These are phyloP conservation scores for Cydonia oblonga DNA, from an alignment of 331 rosid genomes.

Conservation along the genomic window DNA sequence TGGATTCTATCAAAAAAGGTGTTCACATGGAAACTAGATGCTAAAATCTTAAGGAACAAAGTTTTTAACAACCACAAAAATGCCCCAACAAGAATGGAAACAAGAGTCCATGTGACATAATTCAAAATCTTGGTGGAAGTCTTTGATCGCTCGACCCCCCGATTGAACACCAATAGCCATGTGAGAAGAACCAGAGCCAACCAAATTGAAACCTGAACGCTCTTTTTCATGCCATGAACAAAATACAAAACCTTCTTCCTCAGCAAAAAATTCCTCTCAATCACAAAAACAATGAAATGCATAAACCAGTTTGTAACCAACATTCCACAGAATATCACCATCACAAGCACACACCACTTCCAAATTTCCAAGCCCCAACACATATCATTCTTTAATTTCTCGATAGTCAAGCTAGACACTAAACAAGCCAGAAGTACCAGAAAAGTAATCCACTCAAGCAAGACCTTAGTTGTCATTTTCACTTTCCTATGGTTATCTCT, in stretches of 20 bases:
- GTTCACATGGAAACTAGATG: constrained; percentile 67
- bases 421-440: constrained; percentile 33
- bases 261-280: constrained; percentile 70
- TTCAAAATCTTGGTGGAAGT: constrained; percentile 27
- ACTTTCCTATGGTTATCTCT: constrained; percentile 36
- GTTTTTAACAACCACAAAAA: constrained; percentile 70
- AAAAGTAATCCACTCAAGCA: constrained; percentile 38
- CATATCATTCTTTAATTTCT: constrained; percentile 2
- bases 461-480: constrained; percentile 26
- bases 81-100: constrained; percentile 64
- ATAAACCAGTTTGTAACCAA: constrained; percentile 65
- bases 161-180: constrained; percentile 57
- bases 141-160: constrained; percentile 33
- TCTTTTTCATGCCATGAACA: constrained; percentile 87
- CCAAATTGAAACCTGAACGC: constrained; percentile 67
- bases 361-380: constrained; percentile 62
- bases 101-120: constrained; percentile 59
- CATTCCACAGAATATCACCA: constrained; percentile 75
- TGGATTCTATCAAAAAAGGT: constrained; percentile 86
- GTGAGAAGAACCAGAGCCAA: constrained; percentile 54
- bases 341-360: constrained; percentile 74
- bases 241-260: constrained; percentile 79
- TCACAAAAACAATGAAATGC: constrained; percentile 57
- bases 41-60: constrained; percentile 52
- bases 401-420: constrained; percentile 45